Evolutionary conservation across 2,329 filamentous ascomycete genomes (phyloP), one percentile per base, ranked within the genome.

Genomic region (Dendrostoma leiphaemia): DNA sequence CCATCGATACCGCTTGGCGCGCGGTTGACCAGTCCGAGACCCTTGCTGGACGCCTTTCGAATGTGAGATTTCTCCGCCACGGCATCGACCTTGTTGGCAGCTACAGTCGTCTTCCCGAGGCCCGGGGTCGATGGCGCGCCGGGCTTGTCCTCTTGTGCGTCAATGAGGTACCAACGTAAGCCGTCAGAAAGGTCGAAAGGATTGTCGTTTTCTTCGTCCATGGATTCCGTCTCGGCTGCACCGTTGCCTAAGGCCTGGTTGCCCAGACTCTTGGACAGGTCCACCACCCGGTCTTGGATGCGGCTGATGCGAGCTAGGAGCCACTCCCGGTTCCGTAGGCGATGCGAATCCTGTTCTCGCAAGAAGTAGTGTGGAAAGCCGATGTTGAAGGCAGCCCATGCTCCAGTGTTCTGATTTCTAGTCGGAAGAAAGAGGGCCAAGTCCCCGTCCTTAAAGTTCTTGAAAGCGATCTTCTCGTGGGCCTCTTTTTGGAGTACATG

Each of bases 311-410:
- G 86, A 8, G 94, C 94, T 7, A 99, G 86, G n/a, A 99, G 84
- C 91, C 94, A 99, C 67, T 99, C 94, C 32, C 93, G 83, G 45
- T 85, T 86, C 28, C 87, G 84, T 6, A 99, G 77, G 57, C 90
- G 87, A 71, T 99, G 95, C 1, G 81, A 81, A 63, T 97, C 93
- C 68, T 95, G 89, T 70, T 99, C 94, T 32, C 91, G 89, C 3
- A 99, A 79, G 74, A 99, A 99, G 74, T 94, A 97, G 69, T 99
- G 94, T 8, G 94, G 94, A 57, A 93, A 96, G 1, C 92, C 93
- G 29, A 99, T 90, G 64, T 99, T 99, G 80, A 99, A 99, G 1
- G 94, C 94, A 5, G 94, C 94, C 94, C 94, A 99, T 1, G 94
- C 93, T 15, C 93, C 89, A 4, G 91, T 94, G 34, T 89, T 90